These are phyloP conservation scores for Sclerotinia spermophila DNA, from an alignment of 2,329 filamentous ascomycete genomes.

Conservation along the genomic window DNA sequence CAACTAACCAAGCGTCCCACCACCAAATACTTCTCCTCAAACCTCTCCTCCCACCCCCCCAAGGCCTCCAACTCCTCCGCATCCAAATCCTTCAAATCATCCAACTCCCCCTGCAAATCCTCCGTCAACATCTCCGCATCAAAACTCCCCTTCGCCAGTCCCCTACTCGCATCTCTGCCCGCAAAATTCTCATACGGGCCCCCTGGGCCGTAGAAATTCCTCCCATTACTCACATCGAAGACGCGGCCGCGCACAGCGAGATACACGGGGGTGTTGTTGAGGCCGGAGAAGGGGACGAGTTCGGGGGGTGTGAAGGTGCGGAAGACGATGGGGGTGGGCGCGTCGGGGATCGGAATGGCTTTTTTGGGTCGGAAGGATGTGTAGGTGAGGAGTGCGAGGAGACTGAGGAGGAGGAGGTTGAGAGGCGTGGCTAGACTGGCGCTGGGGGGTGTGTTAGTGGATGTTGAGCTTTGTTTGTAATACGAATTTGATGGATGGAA, in stretches of 20 bases:
- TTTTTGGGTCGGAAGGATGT: constrained; percentile 47
- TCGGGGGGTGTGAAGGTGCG: constrained; percentile 51
- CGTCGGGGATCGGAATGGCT: not conserved
- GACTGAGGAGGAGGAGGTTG: constrained; percentile 56
- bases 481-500: not conserved
- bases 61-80: constrained; percentile 77
- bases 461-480: not conserved
- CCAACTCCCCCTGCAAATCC: constrained; percentile 79
- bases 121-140: constrained; percentile 93
- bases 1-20: constrained; percentile 79
- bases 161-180: constrained; percentile 82
- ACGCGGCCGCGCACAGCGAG: constrained; percentile 87
- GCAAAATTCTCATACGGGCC: constrained; percentile 97
- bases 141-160: constrained; percentile 87
- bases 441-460: constrained; percentile 14
- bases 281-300: constrained; percentile 74
- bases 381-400: constrained; percentile 58
- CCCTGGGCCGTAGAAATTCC: constrained; percentile 94
- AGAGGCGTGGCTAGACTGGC: constrained; percentile 49
- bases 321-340: constrained; percentile 45
- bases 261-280: constrained; percentile 70
- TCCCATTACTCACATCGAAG: constrained; percentile 83
- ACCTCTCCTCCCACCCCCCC: constrained; percentile 89
- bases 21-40: constrained; percentile 90
- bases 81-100: constrained; percentile 68